Conservation (phyloP, 1,284 basidiomycete genomes). For the Austroboletus novae-zelandiae region DNA sequence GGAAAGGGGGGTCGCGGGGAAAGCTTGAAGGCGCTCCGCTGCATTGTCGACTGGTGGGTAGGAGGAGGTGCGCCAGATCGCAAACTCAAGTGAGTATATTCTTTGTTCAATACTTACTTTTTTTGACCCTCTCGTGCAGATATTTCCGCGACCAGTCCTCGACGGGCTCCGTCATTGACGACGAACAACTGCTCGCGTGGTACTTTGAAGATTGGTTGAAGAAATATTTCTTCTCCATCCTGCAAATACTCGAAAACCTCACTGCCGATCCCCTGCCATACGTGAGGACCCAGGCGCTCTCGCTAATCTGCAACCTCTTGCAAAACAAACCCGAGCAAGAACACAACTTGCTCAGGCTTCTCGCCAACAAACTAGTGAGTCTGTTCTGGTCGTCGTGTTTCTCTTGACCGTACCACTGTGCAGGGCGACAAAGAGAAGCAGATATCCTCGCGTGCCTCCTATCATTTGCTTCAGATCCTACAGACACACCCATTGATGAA, state of each 20-base stretch:
- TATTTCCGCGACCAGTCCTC: constrained; percentile 94
- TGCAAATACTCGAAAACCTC: constrained; percentile 88
- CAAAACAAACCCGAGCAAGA: constrained; percentile 95
- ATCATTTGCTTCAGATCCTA: constrained; percentile 86
- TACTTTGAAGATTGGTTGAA: constrained; percentile 98
- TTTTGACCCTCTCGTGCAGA: constrained; percentile 38
- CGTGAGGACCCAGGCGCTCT: constrained; percentile 79
- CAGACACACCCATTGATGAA: constrained; percentile 97
- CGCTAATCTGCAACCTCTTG: constrained; percentile 77
- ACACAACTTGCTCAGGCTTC: constrained; percentile 88
- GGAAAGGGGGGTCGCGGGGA: constrained; percentile 90
- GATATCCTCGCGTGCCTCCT: constrained; percentile 87
- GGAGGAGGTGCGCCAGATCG: constrained; percentile 80
- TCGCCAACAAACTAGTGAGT: constrained; percentile 91
- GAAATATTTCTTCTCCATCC: constrained; percentile 91
- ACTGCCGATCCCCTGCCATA: constrained; percentile 88
- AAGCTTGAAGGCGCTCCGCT: constrained; percentile 85
- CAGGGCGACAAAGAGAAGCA: constrained; percentile 90
- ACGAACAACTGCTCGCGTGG: constrained; percentile 79
- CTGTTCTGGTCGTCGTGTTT: background rate
- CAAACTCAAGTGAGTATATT: constrained; percentile 72
- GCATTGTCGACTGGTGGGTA: constrained; percentile 96
- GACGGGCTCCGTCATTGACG: constrained; percentile 62
- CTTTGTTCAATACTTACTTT: background rate
- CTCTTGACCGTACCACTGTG: constrained; percentile 1